These are phyloP conservation scores for Plasmodium reichenowi DNA, from an alignment of 169 alveolate genomes.

Conservation along the genomic window DNA sequence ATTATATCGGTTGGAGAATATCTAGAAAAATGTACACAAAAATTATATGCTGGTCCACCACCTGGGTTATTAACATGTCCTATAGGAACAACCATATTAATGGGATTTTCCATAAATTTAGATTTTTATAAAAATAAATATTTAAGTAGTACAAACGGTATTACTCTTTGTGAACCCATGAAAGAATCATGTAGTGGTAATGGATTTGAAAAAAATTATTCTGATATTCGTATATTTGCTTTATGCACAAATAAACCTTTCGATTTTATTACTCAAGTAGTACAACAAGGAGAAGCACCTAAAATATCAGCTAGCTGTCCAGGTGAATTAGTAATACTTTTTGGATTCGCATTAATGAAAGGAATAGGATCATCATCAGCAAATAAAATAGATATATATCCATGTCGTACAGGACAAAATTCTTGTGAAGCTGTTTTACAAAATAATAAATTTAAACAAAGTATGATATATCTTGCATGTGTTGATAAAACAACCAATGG, in stretches of 20 bases:
- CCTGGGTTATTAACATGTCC: constrained; percentile 90
- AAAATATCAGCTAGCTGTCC: constrained; percentile 83
- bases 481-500: constrained; percentile 69
- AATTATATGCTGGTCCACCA: constrained; percentile 84
- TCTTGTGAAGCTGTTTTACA: constrained; percentile 73
- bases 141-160: constrained; percentile 34
- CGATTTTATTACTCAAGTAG: constrained; percentile 84
- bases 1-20: constrained; percentile 60
- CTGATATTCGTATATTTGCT: constrained; percentile 85
- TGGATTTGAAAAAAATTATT: constrained; percentile 61
- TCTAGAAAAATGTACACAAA: constrained; percentile 77
- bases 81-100: constrained; percentile 79
- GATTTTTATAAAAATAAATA: constrained; percentile 64
- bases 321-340: constrained; percentile 65
- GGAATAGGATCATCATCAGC: constrained; percentile 78
- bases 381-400: constrained; percentile 66
- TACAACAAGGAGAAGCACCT: constrained; percentile 73
- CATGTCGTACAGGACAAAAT: constrained; percentile 81
- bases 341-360: constrained; percentile 79
- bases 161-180: constrained; percentile 81
- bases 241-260: constrained; percentile 84
- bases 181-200: constrained; percentile 87
- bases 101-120: constrained; percentile 86
- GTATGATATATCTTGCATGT: constrained; percentile 76
- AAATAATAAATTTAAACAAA: constrained; percentile 65